Percentiles rank a stretch among this genome's conserved stretches.
Evolutionary conservation across 2,329 filamentous ascomycete species (phyloP).

Genomic region (Neonectria faginata): DNA sequence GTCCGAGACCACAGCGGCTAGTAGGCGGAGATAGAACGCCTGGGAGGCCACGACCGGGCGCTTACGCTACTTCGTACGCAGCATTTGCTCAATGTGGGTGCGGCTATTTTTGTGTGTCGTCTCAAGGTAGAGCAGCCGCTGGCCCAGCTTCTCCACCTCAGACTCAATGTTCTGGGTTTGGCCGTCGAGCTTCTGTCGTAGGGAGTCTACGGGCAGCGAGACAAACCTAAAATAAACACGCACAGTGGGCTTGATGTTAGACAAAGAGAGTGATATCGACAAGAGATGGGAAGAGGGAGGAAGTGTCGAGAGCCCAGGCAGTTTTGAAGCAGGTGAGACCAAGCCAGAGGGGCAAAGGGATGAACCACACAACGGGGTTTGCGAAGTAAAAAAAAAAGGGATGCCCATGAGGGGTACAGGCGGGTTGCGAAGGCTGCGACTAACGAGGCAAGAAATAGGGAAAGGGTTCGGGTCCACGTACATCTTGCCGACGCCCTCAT

Average conservation of each 20-base stretch:
- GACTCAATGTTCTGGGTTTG: constrained; percentile 81
- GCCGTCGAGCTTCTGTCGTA: constrained; percentile 79
- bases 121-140: constrained; percentile 92
- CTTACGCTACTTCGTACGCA: constrained; percentile 62
- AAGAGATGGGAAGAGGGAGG: background rate
- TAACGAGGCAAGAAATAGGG: background rate
- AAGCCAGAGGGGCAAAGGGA: background rate
- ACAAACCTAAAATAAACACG: constrained; percentile 77
- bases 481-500: constrained; percentile 98
- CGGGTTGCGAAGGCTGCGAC: background rate
- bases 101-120: constrained; percentile 95
- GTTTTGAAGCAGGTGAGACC: background rate
- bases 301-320: background rate
- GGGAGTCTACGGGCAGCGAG: constrained; percentile 75
- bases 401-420: background rate
- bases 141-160: constrained; percentile 84
- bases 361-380: background rate
- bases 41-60: background rate
- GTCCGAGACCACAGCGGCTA: constrained; percentile 9
- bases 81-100: constrained; percentile 89
- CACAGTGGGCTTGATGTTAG: constrained; percentile 21
- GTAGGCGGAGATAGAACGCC: background rate
- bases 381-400: background rate
- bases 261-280: background rate
- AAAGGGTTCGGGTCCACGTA: constrained; percentile 57